Percentiles rank a stretch among this genome's conserved stretches.
These are phyloP conservation scores for Cutaneotrichosporon cyanovorans DNA, from an alignment of 1,284 basidiomycete species.

Conservation along the genomic window DNA sequence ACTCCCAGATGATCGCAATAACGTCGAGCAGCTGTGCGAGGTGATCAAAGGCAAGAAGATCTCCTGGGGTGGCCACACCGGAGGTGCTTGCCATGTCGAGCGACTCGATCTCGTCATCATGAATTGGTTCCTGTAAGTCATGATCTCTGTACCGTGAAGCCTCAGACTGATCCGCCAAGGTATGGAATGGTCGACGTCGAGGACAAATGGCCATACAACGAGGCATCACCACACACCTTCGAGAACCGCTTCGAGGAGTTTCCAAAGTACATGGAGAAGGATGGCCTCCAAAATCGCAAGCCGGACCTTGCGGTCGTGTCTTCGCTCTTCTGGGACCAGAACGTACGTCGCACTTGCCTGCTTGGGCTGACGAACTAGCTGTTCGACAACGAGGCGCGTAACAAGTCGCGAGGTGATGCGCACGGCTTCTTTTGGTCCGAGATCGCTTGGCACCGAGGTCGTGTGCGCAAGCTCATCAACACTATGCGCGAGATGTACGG, in stretches of 20 bases:
- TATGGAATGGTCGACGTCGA: constrained; percentile 23
- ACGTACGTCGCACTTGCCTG: constrained; percentile 7
- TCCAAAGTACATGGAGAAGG: constrained; percentile 9
- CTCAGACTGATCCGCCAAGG: no score
- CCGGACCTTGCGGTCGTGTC: constrained; percentile 14
- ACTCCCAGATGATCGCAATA: constrained; percentile 6
- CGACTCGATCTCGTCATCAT: constrained; percentile 15
- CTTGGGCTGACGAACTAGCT: background rate
- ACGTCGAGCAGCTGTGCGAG: constrained; percentile 10
- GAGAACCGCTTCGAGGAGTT: constrained; percentile 16
- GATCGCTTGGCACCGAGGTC: constrained; percentile 20
- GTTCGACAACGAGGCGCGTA: background rate
- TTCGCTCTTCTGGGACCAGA: constrained; percentile 23
- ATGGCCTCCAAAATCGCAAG: constrained; percentile 6
- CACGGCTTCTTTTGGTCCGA: constrained; percentile 19
- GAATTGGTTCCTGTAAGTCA: constrained; percentile 26
- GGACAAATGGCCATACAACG: constrained; percentile 11
- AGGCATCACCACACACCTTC: constrained; percentile 12
- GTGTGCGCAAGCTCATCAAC: constrained; percentile 13
- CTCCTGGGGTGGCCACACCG: constrained; percentile 16
- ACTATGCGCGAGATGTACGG: constrained; percentile 7
- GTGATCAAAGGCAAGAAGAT: constrained; percentile 2
- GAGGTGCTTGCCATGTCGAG: constrained; percentile 15
- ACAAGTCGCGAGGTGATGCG: constrained; percentile 3
- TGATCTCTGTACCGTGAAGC: no score